Conservation (phyloP, 2,329 filamentous ascomycete genomes). For the Neopestalotiopsis rosae region DNA sequence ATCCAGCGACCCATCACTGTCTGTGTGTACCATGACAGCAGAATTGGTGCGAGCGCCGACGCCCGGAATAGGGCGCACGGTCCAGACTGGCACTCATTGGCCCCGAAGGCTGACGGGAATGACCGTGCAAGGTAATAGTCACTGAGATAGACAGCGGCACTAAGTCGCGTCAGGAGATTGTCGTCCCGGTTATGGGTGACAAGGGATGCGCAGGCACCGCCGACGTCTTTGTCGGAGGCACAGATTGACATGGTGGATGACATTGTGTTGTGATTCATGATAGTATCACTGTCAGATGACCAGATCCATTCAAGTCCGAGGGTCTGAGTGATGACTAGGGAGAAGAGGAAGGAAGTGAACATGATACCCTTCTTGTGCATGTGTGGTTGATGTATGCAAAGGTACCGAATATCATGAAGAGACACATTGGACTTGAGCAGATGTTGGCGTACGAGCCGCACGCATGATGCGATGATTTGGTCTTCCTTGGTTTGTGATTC, state of each 20-base stretch:
- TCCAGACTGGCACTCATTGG: conserved; percentile 41
- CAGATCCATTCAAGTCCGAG: too few relatives aligned
- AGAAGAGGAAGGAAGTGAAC: conserved; percentile 42
- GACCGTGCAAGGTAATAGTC: conserved; percentile 24
- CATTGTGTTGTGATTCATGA: too few relatives aligned
- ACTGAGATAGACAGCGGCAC: too few relatives aligned
- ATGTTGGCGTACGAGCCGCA: too few relatives aligned
- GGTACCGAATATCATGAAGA: not conserved
- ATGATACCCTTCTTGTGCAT: conserved; percentile 45
- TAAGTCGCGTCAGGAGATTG: too few relatives aligned
- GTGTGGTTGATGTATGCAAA: conserved; percentile 36
- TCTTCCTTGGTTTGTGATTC: too few relatives aligned
- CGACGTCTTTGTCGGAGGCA: too few relatives aligned
- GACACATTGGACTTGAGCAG: conserved; percentile 30
- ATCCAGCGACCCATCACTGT: conserved; percentile 39
- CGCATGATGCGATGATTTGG: too few relatives aligned
- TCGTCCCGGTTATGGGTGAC: too few relatives aligned
- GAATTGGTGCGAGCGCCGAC: conserved; percentile 33
- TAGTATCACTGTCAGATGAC: too few relatives aligned
- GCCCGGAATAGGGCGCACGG: conserved; percentile 41
- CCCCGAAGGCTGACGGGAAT: conserved; percentile 29
- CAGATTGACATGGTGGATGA: too few relatives aligned
- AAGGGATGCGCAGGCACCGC: too few relatives aligned
- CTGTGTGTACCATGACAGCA: conserved; percentile 43
- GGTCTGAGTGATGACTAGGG: conserved; percentile 23